A percentile compares a stretch with the other conserved stretches of the same genome.
Conservation (phyloP, 2,329 filamentous ascomycete genomes). For the Biscogniauxia sp. region DNA sequence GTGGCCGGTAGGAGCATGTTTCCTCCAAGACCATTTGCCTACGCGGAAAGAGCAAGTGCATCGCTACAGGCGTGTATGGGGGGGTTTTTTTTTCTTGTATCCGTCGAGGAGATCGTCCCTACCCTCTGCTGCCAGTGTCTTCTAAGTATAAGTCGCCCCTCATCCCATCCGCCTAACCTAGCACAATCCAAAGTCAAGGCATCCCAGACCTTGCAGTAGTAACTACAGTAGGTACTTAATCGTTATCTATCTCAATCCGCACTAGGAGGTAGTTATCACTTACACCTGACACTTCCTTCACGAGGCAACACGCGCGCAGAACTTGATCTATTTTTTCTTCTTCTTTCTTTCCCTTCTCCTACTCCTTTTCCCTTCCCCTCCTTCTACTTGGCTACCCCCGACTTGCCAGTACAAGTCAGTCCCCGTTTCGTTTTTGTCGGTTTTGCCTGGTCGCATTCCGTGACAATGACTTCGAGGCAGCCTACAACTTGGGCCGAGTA, state of each 20-base stretch:
- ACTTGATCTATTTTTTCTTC: background rate
- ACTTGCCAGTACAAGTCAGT: background rate
- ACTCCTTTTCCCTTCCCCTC: no score
- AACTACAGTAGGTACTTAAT: background rate
- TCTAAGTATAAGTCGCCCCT: background rate
- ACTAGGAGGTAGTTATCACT: background rate
- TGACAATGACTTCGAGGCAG: slow-evolving; percentile 24
- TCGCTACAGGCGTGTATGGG: no score
- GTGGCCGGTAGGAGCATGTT: no score
- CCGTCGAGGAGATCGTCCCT: background rate
- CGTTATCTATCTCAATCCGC: background rate
- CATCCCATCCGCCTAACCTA: background rate
- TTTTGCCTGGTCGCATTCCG: background rate
- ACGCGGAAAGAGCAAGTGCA: background rate
- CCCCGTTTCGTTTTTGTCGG: background rate
- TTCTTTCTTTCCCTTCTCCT: no score
- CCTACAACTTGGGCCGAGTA: slow-evolving; percentile 46
- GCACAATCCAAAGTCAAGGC: background rate
- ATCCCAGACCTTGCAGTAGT: background rate
- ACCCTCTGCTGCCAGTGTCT: background rate
- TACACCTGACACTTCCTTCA: background rate
- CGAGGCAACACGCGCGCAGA: background rate
- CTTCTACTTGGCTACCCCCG: no score
- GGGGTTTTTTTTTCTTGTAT: background rate
- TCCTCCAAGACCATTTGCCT: no score